phyloP scores from a whole-genome alignment of 805 yeast species.

The Candida pini region DNA sequence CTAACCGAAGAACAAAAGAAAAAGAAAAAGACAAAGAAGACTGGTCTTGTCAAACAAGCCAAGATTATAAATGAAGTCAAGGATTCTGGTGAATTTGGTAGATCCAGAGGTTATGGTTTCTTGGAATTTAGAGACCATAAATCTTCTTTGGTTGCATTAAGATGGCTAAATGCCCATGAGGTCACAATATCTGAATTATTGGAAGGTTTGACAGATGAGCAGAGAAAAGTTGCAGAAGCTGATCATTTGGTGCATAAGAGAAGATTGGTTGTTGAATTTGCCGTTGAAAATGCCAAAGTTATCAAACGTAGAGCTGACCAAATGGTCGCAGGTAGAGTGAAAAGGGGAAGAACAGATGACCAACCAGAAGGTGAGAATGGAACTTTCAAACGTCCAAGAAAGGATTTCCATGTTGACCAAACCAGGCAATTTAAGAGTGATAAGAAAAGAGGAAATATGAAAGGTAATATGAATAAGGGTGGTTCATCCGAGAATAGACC shows the following conservation, averaged over 20 bases:
- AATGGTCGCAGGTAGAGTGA: conserved; percentile 28
- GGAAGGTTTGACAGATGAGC: conserved; percentile 68
- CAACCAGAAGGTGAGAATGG: conserved; percentile 6
- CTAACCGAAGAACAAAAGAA: conserved; percentile 41
- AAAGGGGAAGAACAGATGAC: conserved; percentile 19
- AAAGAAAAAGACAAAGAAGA: conserved; percentile 62
- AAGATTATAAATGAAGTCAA: conserved; percentile 91
- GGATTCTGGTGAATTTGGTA: conserved; percentile 78
- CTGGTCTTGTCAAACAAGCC: conserved; percentile 90
- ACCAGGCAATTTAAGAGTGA: conserved; percentile 24
- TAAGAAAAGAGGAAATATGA: conserved; percentile 10
- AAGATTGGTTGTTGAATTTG: conserved; percentile 88
- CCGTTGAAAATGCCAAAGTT: conserved; percentile 91
- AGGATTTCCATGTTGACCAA: conserved; percentile 8
- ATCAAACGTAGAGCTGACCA: conserved; percentile 83
- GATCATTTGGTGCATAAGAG: conserved; percentile 55
- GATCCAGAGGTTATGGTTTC: conserved; percentile 97
- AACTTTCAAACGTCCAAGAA: conserved; percentile 6
- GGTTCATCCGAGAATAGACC: neutral
- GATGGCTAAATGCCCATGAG: conserved; percentile 95
- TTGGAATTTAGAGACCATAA: conserved; percentile 89
- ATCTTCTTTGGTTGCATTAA: conserved; percentile 87
- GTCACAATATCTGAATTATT: conserved; percentile 66
- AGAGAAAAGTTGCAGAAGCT: conserved; percentile 45
- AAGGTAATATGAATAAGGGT: conserved; percentile 19